Conservation (phyloP, 1,284 basidiomycete genomes). For the Sporisorium exsertum region DNA sequence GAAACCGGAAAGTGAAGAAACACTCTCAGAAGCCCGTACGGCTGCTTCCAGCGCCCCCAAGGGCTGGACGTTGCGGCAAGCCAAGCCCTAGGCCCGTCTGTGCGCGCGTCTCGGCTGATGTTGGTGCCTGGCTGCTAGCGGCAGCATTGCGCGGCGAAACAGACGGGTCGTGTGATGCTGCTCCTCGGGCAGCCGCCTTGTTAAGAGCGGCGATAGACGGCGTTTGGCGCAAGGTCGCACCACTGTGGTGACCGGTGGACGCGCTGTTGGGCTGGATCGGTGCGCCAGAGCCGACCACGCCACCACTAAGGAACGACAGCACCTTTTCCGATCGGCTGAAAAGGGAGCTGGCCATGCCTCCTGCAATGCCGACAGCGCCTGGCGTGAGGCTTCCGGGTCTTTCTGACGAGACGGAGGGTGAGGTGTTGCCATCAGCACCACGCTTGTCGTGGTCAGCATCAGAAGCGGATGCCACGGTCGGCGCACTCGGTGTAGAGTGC, state of each 20-base stretch:
- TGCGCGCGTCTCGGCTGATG: conserved; percentile 11
- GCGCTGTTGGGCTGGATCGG: conserved; percentile 29
- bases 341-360: conserved; percentile 34
- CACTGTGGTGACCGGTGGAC: conserved; percentile 3
- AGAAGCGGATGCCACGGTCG: conserved; percentile 4
- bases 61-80: conserved; percentile 28
- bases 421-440: conserved; percentile 24
- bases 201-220: conserved; percentile 43
- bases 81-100: conserved; percentile 33
- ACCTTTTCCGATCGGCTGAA: conserved; percentile 47
- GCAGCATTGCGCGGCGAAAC: conserved; percentile 21
- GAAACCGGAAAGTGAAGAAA: not conserved
- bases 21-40: conserved; percentile 27
- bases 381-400: conserved; percentile 39
- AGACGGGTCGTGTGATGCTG: conserved; percentile 30
- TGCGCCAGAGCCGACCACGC: conserved; percentile 33
- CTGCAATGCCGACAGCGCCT: conserved; percentile 18
- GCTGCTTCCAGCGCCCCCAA: conserved; percentile 34
- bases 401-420: conserved; percentile 38
- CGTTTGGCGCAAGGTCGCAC: conserved; percentile 25
- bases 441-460: conserved; percentile 6
- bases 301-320: conserved; percentile 43
- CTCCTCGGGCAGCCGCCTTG: conserved; percentile 42
- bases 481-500: conserved; percentile 35
- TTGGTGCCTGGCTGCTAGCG: not conserved